These are phyloP conservation scores for Mycena epipterygia DNA, from an alignment of 768 basidiomycete genomes.

Conservation along the genomic window DNA sequence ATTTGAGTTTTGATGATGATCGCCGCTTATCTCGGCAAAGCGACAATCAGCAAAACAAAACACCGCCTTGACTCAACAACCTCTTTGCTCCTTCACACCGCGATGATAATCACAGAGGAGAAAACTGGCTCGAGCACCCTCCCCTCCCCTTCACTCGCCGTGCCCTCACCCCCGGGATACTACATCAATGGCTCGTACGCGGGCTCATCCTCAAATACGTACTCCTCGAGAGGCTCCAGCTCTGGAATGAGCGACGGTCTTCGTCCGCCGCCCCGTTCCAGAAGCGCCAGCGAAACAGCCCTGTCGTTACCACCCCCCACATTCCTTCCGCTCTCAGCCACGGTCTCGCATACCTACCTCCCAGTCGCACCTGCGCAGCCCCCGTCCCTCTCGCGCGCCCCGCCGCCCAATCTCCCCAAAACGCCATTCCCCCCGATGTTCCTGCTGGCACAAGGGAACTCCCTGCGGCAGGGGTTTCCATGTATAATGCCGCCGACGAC, in stretches of 20 bases:
- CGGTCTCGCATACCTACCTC: not conserved
- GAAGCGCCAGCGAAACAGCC: constrained; percentile 11
- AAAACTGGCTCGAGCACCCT: too few relatives aligned
- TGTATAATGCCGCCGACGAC: constrained; percentile 55
- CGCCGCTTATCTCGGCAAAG: too few relatives aligned
- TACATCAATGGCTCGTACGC: not conserved
- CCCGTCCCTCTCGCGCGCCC: constrained; percentile 18
- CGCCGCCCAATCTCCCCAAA: not conserved
- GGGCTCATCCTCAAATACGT: not conserved
- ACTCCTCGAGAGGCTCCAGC: not conserved
- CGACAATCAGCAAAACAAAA: too few relatives aligned
- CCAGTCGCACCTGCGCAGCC: not conserved
- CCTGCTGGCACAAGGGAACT: constrained; percentile 46
- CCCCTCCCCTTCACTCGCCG: too few relatives aligned
- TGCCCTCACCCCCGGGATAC: too few relatives aligned
- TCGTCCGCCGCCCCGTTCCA: not conserved
- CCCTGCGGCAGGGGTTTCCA: constrained; percentile 60
- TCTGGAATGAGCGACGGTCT: not conserved
- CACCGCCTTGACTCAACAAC: too few relatives aligned
- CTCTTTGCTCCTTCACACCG: too few relatives aligned
- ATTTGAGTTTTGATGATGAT: too few relatives aligned
- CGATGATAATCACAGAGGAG: too few relatives aligned
- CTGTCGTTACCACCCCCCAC: not conserved
- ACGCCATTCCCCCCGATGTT: constrained; percentile 49
- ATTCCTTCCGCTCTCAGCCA: not conserved